Conservation (phyloP, 108 stramenopile species). For the Pseudonitzschia pungens region DNA sequence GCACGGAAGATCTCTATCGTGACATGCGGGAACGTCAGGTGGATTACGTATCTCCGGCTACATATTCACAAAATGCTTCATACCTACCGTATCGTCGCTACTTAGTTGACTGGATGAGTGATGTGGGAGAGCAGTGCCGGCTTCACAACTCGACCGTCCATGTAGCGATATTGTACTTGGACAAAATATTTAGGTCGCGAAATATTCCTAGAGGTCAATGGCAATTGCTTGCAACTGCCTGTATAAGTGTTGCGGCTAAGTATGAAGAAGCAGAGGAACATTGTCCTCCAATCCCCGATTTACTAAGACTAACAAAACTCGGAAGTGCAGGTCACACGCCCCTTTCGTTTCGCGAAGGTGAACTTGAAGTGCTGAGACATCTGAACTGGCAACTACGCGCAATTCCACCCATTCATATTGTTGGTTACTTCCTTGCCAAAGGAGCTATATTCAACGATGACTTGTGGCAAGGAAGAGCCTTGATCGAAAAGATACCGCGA, state of each 20-base stretch:
- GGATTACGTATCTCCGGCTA: constrained; percentile 73
- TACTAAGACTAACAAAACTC: constrained; percentile 81
- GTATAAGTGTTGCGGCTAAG: constrained; percentile 86
- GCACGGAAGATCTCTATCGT: constrained; percentile 70
- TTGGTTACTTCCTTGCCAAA: constrained; percentile 80
- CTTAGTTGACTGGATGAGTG: constrained; percentile 92
- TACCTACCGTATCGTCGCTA: constrained; percentile 88
- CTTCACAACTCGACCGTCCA: constrained; percentile 85
- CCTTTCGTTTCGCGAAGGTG: constrained; percentile 85
- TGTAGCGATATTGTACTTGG: constrained; percentile 79
- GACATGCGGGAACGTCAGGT: constrained; percentile 78
- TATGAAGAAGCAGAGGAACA: constrained; percentile 93
- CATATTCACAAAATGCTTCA: constrained; percentile 65
- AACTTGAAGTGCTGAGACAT: constrained; percentile 73
- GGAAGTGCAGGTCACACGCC: constrained; percentile 65
- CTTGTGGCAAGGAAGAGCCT: constrained; percentile 74
- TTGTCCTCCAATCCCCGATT: constrained; percentile 84
- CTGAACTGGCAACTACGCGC: constrained; percentile 84
- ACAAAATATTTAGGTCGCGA: constrained; percentile 78
- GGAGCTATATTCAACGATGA: constrained; percentile 79
- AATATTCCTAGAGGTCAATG: constrained; percentile 78
- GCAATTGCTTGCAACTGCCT: constrained; percentile 92
- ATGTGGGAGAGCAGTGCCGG: constrained; percentile 83
- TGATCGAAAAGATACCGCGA: constrained; percentile 89
- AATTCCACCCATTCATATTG: constrained; percentile 76